Evolutionary conservation across 805 yeast genomes (phyloP).

Genomic region (Zygosaccharomyces pseudorouxii): DNA sequence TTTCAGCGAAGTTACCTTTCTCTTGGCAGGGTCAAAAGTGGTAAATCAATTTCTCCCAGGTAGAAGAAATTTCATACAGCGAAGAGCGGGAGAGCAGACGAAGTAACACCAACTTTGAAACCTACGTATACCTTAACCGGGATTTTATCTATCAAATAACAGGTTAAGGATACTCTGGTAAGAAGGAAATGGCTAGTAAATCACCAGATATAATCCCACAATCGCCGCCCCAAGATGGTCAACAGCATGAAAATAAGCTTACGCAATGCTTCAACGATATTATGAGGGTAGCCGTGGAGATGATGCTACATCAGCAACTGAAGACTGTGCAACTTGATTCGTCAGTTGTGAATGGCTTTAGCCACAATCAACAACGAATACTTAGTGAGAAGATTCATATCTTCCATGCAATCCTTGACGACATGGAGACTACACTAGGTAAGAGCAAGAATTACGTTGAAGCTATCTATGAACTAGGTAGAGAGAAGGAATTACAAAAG

Average conservation of each 20-base stretch:
- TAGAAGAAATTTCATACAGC: not conserved
- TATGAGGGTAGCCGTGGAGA: constrained; percentile 32
- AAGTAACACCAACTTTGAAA: not conserved
- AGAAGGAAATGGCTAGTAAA: not conserved
- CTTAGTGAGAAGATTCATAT: constrained; percentile 27
- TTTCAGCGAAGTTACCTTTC: not conserved
- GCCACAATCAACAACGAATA: constrained; percentile 24
- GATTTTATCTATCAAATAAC: not conserved
- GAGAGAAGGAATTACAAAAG: constrained; percentile 32
- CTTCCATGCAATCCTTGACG: constrained; percentile 32
- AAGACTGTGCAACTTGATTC: constrained; percentile 32
- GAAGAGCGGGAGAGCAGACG: not conserved
- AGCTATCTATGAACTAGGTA: constrained; percentile 25
- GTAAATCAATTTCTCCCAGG: not conserved
- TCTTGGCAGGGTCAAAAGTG: not conserved
- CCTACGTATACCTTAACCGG: not conserved
- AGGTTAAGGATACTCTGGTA: not conserved
- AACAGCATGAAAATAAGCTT: constrained; percentile 23
- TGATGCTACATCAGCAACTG: constrained; percentile 35
- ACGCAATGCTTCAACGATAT: constrained; percentile 34
- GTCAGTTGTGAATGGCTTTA: constrained; percentile 25
- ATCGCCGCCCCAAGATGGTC: constrained; percentile 2
- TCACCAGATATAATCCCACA: constrained; percentile 1
- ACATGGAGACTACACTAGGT: constrained; percentile 28
- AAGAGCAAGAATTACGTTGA: constrained; percentile 30